These are phyloP conservation scores for Neonectria coccinea DNA, from an alignment of 2,329 filamentous ascomycete species.

Conservation along the genomic window DNA sequence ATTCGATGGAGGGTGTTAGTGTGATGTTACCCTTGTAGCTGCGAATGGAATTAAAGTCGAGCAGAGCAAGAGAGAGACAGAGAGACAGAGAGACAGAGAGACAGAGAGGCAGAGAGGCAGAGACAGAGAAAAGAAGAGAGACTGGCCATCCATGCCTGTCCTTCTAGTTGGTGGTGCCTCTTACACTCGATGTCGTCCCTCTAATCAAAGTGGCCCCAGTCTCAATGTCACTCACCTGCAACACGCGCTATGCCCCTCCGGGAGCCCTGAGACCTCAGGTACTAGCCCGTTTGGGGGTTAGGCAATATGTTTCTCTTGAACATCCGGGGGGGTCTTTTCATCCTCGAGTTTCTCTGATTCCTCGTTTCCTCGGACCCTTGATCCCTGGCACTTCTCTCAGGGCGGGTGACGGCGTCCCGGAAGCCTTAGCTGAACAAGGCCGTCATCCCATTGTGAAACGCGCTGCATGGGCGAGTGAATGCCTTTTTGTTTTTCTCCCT, in stretches of 20 bases:
- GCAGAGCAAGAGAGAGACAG: background rate
- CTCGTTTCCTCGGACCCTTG: constrained; percentile 20
- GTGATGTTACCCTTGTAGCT: background rate
- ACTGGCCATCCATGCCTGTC: too few species aligned
- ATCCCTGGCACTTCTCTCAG: background rate
- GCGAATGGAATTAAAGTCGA: background rate
- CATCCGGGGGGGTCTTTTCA: constrained; percentile 27
- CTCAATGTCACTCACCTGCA: constrained; percentile 23
- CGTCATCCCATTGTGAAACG: constrained; percentile 25
- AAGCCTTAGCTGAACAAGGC: constrained; percentile 1
- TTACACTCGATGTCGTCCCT: constrained; percentile 12
- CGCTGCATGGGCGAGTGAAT: constrained; percentile 9
- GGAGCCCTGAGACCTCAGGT: background rate
- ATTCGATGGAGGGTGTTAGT: background rate
- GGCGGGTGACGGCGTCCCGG: background rate
- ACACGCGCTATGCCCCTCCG: constrained; percentile 5
- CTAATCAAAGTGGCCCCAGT: constrained; percentile 25
- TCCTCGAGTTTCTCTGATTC: constrained; percentile 8
- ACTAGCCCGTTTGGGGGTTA: constrained; percentile 3
- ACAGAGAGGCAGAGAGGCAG: too few species aligned
- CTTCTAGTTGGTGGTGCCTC: background rate
- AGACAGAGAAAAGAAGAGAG: too few species aligned
- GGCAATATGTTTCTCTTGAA: constrained; percentile 34
- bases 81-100: too few species aligned
- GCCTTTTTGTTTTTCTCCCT: background rate